Evolutionary conservation across 345 rosid species (phyloP), one percentile per base, ranked within the genome.

Genomic region (Boechera retrofracta): DNA sequence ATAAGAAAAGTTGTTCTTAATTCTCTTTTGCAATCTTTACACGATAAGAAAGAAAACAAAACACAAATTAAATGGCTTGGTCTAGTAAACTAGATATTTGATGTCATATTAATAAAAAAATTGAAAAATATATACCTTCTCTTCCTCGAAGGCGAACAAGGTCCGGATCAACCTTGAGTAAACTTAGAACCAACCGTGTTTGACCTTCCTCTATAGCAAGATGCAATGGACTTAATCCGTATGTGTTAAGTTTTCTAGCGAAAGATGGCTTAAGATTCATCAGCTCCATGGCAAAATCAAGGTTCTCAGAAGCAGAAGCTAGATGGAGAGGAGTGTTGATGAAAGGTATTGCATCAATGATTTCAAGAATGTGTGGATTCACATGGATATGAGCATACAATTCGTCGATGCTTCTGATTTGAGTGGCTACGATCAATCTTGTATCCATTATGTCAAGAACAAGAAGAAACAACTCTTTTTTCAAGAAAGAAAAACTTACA

Each of bases 181-280:
- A 64, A 39, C 58, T 5, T 9, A 74, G 15, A 10, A 64, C 74
- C 2, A 73, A 2, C n/a, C 33, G 31, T 15, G 28, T 44, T 7
- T 81, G 66, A 5, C 72, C 45, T 32, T 75, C 64, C 11, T 65
- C 75, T 35, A 83, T 11, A 5, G 85, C 86, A 15, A 83, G 55
- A 35, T 83, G 83, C 42, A 83, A 38, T 3, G 85, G 83, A 32
- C 70, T 83, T 7, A 56, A 70, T 1, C 86, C 83, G 0, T 44
- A 13, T 15, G 36, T 71, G 68, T 80, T 82, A n/a, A 74, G 76
- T 62, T 83, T 85, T 51, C 64, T 74, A n/a, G 80, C 74, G 54
- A 83, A 81, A 24, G 80, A 85, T 28, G 86, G 88, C 51, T 52
- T 79, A 32, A 83, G 64, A 35, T 72, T 77, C 73, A 79, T 72